phyloP scores from a whole-genome alignment of 805 yeast species.

The Candida incommunis region DNA sequence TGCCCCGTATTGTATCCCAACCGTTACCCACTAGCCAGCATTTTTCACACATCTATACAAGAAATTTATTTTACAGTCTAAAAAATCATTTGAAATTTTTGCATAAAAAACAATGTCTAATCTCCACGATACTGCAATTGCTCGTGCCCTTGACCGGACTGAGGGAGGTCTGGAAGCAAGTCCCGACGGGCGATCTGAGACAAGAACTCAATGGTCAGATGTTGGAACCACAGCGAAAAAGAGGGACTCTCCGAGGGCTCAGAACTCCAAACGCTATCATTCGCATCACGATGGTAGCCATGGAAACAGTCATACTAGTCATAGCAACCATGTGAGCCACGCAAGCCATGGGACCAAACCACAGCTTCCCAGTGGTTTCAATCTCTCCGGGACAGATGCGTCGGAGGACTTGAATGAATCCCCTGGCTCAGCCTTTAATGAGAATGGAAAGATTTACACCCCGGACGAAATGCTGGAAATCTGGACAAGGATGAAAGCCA shows the following conservation, averaged over 20 bases:
- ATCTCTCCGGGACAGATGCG: background rate
- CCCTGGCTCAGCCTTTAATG: conserved; percentile 14
- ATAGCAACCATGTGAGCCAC: conserved; percentile 1
- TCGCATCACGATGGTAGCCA: conserved; percentile 7
- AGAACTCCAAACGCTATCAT: too few relatives aligned
- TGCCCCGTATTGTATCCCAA: too few relatives aligned
- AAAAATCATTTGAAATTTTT: too few relatives aligned
- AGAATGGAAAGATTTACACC: conserved; percentile 31
- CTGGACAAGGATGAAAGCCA: conserved; percentile 29
- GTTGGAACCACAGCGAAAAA: background rate
- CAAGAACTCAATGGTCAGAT: background rate
- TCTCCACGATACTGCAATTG: too few relatives aligned
- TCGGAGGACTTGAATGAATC: background rate
- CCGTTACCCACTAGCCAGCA: too few relatives aligned
- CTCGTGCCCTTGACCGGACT: too few relatives aligned
- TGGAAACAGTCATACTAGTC: conserved; percentile 5
- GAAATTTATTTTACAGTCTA: too few relatives aligned
- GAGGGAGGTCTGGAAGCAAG: too few relatives aligned
- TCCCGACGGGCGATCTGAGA: background rate
- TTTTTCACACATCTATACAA: too few relatives aligned
- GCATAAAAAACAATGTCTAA: too few relatives aligned
- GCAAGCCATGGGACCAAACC: too few relatives aligned
- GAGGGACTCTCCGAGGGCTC: background rate
- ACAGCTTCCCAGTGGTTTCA: background rate
- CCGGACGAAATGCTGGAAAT: conserved; percentile 40